These are phyloP conservation scores for Carpinus fangiana DNA, from an alignment of 306 rosid genomes.

Conservation along the genomic window DNA sequence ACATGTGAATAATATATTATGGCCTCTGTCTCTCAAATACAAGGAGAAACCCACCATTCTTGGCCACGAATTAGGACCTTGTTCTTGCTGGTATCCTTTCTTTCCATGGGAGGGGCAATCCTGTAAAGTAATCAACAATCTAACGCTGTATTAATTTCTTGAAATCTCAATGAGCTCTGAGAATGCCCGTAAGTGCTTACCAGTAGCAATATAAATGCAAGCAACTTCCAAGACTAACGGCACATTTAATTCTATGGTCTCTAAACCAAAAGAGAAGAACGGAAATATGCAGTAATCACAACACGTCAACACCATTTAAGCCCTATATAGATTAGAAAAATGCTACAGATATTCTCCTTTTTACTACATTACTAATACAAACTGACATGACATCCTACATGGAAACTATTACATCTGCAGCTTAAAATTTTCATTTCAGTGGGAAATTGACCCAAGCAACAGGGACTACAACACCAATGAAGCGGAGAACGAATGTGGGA, in stretches of 20 bases:
- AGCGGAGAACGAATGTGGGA: no score
- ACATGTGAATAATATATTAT: slow-evolving; percentile 40
- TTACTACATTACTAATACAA: no score
- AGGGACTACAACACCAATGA: no score
- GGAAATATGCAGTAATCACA: neutral
- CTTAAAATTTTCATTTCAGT: no score
- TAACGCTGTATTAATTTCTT: slow-evolving; percentile 2
- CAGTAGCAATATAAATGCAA: neutral
- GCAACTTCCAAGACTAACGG: neutral
- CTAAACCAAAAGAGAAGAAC: neutral
- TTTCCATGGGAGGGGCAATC: neutral
- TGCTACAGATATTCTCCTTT: no score
- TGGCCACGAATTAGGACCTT: slow-evolving; percentile 56
- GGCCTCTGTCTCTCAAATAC: slow-evolving; percentile 44
- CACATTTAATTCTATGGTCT: neutral
- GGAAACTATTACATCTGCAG: no score
- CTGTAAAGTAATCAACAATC: neutral
- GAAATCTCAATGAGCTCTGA: neutral
- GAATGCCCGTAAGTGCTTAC: neutral
- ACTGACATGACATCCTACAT: no score
- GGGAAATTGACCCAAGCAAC: no score
- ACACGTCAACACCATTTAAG: neutral
- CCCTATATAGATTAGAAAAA: neutral
- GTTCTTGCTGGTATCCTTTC: slow-evolving; percentile 42
- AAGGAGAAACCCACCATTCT: slow-evolving; percentile 41